phyloP scores from a whole-genome alignment of 2,329 filamentous ascomycete species.

The Colletotrichum ledebouriae region DNA sequence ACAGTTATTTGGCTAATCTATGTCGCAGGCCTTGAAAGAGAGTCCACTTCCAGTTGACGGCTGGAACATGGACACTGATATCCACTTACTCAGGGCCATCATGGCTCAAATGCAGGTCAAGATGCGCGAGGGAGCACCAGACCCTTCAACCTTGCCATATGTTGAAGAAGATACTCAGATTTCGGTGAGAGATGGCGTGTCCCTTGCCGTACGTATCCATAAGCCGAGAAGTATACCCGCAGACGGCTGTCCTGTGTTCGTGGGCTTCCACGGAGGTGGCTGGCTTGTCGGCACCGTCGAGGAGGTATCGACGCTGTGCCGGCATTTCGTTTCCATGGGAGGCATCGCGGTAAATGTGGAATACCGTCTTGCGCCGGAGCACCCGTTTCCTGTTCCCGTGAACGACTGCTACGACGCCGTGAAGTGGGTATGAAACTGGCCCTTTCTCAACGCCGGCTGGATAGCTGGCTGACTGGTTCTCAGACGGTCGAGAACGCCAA shows the following conservation, averaged over 20 bases:
- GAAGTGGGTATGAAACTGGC: constrained; percentile 44
- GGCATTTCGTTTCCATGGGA: constrained; percentile 46
- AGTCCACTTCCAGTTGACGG: constrained; percentile 42
- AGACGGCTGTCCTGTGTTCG: constrained; percentile 45
- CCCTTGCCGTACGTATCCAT: constrained; percentile 45
- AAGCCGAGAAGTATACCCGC: constrained; percentile 40
- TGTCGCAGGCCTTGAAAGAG: background rate
- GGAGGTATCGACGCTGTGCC: constrained; percentile 46
- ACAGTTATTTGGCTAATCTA: background rate
- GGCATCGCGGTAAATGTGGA: constrained; percentile 47
- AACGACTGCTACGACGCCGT: constrained; percentile 49
- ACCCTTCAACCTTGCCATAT: constrained; percentile 43
- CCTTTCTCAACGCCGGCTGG: background rate
- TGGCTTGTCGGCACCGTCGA: constrained; percentile 48
- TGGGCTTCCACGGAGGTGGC: constrained; percentile 49
- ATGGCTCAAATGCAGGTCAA: constrained; percentile 40
- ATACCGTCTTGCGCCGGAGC: constrained; percentile 49
- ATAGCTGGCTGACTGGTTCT: background rate
- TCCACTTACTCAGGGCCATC: constrained; percentile 43
- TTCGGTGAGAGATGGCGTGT: constrained; percentile 44
- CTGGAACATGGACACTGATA: constrained; percentile 46
- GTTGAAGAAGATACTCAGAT: constrained; percentile 45
- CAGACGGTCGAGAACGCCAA: constrained; percentile 44
- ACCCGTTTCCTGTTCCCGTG: constrained; percentile 48
- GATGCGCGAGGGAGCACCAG: constrained; percentile 23